A percentile compares a stretch with the other conserved stretches of the same genome.
phyloP scores from a whole-genome alignment of 345 rosid species.

The Isatis tinctoria region DNA sequence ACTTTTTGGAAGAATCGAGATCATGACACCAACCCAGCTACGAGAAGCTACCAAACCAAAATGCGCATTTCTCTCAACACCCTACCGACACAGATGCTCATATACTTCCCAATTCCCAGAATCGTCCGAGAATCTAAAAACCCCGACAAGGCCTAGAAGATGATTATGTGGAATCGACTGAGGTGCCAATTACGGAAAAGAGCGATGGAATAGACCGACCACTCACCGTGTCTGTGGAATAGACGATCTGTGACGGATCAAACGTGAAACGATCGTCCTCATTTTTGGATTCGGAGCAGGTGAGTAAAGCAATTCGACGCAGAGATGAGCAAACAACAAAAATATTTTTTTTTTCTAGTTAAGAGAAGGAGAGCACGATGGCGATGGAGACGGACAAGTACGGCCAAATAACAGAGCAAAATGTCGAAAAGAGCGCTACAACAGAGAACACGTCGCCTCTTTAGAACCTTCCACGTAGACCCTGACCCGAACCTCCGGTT shows the following conservation, averaged over 20 bases:
- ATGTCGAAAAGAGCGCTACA: slow-evolving; percentile 9
- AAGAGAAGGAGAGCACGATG: slow-evolving; percentile 10
- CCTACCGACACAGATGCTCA: not conserved
- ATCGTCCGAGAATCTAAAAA: not conserved
- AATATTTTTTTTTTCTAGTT: not conserved
- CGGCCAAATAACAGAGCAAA: slow-evolving; percentile 9
- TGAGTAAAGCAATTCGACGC: not conserved
- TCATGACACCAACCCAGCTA: not conserved
- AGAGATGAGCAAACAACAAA: not conserved
- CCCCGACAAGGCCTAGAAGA: not conserved
- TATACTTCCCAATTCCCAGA: not conserved
- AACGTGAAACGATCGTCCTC: slow-evolving; percentile 37
- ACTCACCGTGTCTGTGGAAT: slow-evolving; percentile 23
- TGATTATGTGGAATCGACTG: not conserved
- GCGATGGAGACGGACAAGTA: slow-evolving; percentile 13
- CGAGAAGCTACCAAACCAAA: not conserved
- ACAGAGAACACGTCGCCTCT: slow-evolving; percentile 27
- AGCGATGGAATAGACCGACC: not conserved
- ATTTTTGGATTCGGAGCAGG: not conserved
- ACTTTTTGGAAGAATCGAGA: not conserved
- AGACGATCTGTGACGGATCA: slow-evolving; percentile 28
- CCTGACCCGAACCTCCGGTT: slow-evolving; percentile 16
- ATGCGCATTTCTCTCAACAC: not conserved
- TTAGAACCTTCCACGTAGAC: slow-evolving; percentile 7
- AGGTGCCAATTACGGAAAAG: not conserved